Percentiles rank a stretch among this genome's conserved stretches.
phyloP scores from a whole-genome alignment of 768 basidiomycete genomes.

The Suillus hirtellus region DNA sequence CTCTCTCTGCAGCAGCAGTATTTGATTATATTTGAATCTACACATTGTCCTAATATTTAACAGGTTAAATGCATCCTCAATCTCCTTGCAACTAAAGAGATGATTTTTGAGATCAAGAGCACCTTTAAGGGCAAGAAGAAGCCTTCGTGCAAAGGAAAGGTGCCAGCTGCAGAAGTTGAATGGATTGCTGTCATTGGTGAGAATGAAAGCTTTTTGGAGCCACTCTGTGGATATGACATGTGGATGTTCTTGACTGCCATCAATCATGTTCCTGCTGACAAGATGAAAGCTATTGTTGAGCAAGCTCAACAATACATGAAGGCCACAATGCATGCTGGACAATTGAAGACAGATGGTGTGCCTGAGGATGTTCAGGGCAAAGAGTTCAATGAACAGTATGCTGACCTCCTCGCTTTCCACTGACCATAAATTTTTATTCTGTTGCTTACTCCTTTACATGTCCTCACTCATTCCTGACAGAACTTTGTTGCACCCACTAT shows the following conservation, averaged over 20 bases:
- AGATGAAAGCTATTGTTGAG: too few relatives aligned
- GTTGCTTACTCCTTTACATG: too few relatives aligned
- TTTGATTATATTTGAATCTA: not conserved
- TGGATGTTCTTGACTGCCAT: not conserved
- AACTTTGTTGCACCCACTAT: too few relatives aligned
- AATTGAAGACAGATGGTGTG: too few relatives aligned
- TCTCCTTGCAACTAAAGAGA: not conserved
- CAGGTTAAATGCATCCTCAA: not conserved
- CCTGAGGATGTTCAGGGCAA: too few relatives aligned
- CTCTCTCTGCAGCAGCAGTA: slow-evolving; percentile 5
- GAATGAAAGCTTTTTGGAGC: not conserved
- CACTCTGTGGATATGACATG: not conserved
- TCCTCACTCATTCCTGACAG: too few relatives aligned
- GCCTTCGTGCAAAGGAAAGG: not conserved
- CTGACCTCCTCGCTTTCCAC: too few relatives aligned
- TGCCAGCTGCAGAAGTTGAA: too few relatives aligned
- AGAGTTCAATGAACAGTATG: too few relatives aligned
- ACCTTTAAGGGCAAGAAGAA: not conserved
- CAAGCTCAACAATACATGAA: too few relatives aligned
- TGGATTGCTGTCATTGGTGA: not conserved
- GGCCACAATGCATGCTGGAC: too few relatives aligned
- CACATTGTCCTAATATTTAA: not conserved
- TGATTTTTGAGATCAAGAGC: slow-evolving; percentile 1
- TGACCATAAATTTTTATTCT: too few relatives aligned
- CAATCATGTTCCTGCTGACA: not conserved